Base-by-base conservation (phyloP, 768 basidiomycete species). In the Boletus insuetus region DNA sequence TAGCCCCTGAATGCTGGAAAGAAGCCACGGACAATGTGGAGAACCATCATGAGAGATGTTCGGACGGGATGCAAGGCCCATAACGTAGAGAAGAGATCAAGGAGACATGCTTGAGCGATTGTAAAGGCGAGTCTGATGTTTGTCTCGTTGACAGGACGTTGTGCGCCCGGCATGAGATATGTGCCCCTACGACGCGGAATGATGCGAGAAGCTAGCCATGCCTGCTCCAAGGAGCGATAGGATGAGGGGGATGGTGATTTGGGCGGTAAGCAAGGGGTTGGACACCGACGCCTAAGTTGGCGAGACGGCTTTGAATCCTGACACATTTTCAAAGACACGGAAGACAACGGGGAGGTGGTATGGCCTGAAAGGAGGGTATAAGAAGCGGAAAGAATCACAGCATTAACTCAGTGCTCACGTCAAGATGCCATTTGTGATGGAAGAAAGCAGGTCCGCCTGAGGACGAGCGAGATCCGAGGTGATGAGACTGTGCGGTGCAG, bases 1-100 rank as follows among this genome's bases (percentile, higher is more conserved):
- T 90, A 92, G 58, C 88, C 86, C 72, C 88, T 82, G 70, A 88
- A 87, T 11, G 89, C 91, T 35, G 90, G 90, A 65, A 91, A 84
- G 55, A 87, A 73, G 58, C 89, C 91, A 61, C 88, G 82, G 54
- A 85, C 62, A 49, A 91, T 71, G 69, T 90, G 87, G 60, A 91
- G 73, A 55, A 78, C 53, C 69, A 91, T 73, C 83, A 92, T 85
- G 51, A 88, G 74, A n/a, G 80, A 74, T 20, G 87, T 84, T 55
- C 89, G 80, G 46, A 84, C 61, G 34, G 89, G 90, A 61, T 91
- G 87, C 34, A 86, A 71, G 48, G 68, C 67, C 77, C 79, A 81
- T 19, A 82, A 58, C 6, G 69, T 61, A 51, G 75, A 65, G 61
- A 85, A 75, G 53, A 91, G 74, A 53, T 86, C 79, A 19, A 79